Evolutionary conservation across 148 eudicot species (phyloP), one percentile per base, ranked within the genome.

Genomic region (Cornus kousa): DNA sequence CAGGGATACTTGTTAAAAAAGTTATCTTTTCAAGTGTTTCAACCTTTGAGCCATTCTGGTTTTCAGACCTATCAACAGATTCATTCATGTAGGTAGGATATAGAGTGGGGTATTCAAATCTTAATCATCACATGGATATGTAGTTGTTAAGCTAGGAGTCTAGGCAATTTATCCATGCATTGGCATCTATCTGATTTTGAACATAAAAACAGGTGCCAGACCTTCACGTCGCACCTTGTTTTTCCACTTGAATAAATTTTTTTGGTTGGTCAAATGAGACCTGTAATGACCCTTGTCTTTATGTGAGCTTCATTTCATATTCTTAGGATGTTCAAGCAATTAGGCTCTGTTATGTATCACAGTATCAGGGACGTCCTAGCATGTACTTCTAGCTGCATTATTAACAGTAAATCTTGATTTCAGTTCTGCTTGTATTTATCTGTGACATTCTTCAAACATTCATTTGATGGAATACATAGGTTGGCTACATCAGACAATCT

Each of bases 401-500:
- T 6, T 62, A 57, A 57, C 20, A 62, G 48, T 43, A 53, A n/a
- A 19, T 13, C 66, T 62, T 20, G 23, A 0, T 19, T 62, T 62
- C 66, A 13, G 19, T 62, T 19, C 23, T 53, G 66, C 66, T n/a
- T 62, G 22, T 62, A 19, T 62, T 11, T 62, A 19, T 62, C 4
- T 0, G 19, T n/a, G 22, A 62, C 19, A 62, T 10, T 24, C 37
- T 23, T 24, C 7, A 9, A 40, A 76, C 57, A 43, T 19, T 68
- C 40, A 17, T 48, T 72, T 50, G 46, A 9, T 79, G 12, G 33
- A 48, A 50, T 60, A 67, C 65, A 67, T 78, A 95, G 98, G 98
- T 78, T 91, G 85, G 78, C 88, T 59, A 95, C 97, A 28, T 95
- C 98, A 14, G 98, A 95, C 79, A 79, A 88, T 78, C 88, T 95